Evolutionary conservation across 441 rosid genomes (phyloP).

Genomic region (Macaranga tanarius): DNA sequence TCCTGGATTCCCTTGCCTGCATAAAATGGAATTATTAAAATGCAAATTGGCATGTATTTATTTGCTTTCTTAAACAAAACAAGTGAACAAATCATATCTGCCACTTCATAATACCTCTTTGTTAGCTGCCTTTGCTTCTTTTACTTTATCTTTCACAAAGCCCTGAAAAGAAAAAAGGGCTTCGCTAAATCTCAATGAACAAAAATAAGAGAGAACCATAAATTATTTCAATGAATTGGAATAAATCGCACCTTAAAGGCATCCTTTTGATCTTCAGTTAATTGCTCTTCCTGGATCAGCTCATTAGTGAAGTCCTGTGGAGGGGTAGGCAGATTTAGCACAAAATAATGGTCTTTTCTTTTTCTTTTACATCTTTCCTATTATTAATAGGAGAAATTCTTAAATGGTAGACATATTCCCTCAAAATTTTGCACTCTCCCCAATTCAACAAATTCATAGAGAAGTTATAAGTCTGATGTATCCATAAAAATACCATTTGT

Average conservation of each 20-base stretch:
- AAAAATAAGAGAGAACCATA: not conserved
- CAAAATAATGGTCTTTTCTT: constrained; percentile 6
- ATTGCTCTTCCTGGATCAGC: constrained; percentile 56
- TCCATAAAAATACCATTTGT: not conserved
- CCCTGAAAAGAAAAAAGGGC: constrained; percentile 42
- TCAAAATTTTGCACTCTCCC: not conserved
- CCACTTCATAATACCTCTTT: constrained; percentile 51
- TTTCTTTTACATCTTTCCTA: constrained; percentile 1
- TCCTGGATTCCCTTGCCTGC: constrained; percentile 76
- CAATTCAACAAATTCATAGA: not conserved
- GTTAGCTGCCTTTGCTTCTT: constrained; percentile 83
- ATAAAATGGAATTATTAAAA: constrained; percentile 18
- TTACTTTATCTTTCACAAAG: constrained; percentile 72
- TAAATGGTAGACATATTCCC: not conserved
- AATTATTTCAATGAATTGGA: constrained; percentile 4
- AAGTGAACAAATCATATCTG: constrained; percentile 3
- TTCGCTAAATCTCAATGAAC: not conserved
- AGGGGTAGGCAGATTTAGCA: constrained; percentile 22
- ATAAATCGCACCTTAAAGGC: constrained; percentile 60
- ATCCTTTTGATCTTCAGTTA: constrained; percentile 77
- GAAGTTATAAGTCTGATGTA: not conserved
- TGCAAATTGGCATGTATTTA: not conserved
- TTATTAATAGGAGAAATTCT: not conserved
- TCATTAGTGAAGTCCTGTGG: constrained; percentile 67
- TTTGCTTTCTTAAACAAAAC: constrained; percentile 5